Evolutionary conservation across 1,284 basidiomycete species (phyloP), one percentile per base, ranked within the genome.

Genomic region (Fomes fomentarius): DNA sequence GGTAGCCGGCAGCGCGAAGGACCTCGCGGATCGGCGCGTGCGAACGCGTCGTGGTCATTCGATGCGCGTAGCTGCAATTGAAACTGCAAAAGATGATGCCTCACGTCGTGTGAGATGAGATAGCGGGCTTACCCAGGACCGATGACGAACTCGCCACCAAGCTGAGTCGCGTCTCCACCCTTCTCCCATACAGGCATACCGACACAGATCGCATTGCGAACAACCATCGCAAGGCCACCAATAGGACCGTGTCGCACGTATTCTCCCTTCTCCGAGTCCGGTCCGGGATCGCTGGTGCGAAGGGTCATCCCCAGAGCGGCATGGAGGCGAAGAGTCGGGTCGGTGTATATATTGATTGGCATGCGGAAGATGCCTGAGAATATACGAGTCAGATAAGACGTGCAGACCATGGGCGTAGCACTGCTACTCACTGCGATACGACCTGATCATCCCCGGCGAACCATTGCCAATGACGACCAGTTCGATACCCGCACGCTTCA

Each of bases 101-200:
- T 30, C 28, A 30, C 12, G 28, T 7, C 28, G 28, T 12, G 28
- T 12, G 12, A 30, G 6, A 30, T 7, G 7, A 12, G 12, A 12
- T 6, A 12, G 28, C 12, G 28, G 28, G 12, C 81, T 66, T 54
- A 87, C 85, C 84, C 85, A 42, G 90, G 89, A 22, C 89, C 90
- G 48, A 96, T 80, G 24, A 96, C 81, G 66, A 96, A 95, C 73
- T 96, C 94, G 22, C 94, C 94, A 15, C 94, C 94, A 26, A 96
- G 79, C 70, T 94, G 89, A 46, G 77, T 71, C 41, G 84, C 74
- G 65, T 93, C 87, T 0, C 93, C 93, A 1, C 89, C 90, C 51
- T 83, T 84, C 69, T 87, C 86, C 82, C 85, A 88, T 10, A 94
- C 75, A 0, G 91, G 90, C 83, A 93, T 86, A 31, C 88, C 81